Conservation (phyloP, 2,329 filamentous ascomycete genomes). For the Colletotrichum kahawae region DNA sequence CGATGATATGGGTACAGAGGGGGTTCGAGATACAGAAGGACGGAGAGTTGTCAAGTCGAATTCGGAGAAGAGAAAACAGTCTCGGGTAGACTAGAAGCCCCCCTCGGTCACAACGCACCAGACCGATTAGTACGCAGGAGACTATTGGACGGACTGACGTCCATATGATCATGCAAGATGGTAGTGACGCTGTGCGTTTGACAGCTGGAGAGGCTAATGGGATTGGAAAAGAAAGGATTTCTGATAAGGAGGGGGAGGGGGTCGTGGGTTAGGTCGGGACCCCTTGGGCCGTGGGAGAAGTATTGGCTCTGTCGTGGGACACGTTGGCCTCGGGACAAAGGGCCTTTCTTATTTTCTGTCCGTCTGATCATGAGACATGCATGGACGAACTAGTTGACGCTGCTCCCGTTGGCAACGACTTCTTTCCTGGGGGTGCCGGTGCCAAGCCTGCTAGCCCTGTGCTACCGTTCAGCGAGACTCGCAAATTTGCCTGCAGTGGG, state of each 20-base stretch:
- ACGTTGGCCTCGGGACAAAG: neutral
- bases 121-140: neutral
- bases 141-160: neutral
- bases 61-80: neutral
- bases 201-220: neutral
- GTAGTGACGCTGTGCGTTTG: neutral
- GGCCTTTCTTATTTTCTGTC: neutral
- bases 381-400: neutral
- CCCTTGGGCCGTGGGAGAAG: neutral
- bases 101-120: neutral
- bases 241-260: neutral
- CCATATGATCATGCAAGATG: neutral
- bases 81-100: neutral
- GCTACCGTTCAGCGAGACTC: neutral
- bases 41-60: neutral
- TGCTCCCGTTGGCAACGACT: neutral
- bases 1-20: neutral
- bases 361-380: neutral
- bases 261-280: neutral
- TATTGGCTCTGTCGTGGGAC: neutral
- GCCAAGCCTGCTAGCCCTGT: neutral
- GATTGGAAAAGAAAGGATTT: neutral
- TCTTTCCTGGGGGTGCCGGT: neutral
- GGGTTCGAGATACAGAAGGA: neutral
- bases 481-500: slow-evolving; percentile 7